Evolutionary conservation across 2,329 filamentous ascomycete species (phyloP).

Genomic region (Waltergamsia citrina): DNA sequence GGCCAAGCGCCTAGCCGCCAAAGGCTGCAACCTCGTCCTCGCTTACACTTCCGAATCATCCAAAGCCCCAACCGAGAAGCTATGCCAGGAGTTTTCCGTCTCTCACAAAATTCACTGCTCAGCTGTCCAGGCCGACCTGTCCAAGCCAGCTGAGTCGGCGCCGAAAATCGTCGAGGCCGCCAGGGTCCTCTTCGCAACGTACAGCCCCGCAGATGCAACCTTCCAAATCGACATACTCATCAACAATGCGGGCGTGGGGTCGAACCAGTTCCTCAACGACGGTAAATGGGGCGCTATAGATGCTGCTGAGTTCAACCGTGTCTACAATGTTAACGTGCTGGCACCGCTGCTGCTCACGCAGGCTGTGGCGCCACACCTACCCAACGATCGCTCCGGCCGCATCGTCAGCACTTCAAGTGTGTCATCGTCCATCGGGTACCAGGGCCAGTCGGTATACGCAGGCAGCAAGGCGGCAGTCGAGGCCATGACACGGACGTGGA

Average conservation of each 20-base stretch:
- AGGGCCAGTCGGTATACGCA: conserved; percentile 46
- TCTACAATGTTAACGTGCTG: conserved; percentile 74
- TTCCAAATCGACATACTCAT: conserved; percentile 65
- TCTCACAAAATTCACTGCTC: conserved; percentile 23
- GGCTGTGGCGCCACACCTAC: conserved; percentile 58
- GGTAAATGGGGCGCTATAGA: conserved; percentile 40
- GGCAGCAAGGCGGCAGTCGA: conserved; percentile 49
- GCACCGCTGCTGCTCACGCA: conserved; percentile 73
- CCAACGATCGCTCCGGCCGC: conserved; percentile 54
- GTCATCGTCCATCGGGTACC: conserved; percentile 41
- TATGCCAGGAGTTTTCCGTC: conserved; percentile 31
- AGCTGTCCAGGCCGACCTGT: conserved; percentile 18
- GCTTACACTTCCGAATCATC: conserved; percentile 52
- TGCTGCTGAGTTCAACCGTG: conserved; percentile 55
- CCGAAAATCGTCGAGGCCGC: conserved; percentile 17
- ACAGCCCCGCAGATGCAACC: conserved; percentile 2
- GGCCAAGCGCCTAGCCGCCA: conserved; percentile 46
- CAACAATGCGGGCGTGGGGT: conserved; percentile 72
- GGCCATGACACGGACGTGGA: conserved; percentile 50
- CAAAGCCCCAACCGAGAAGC: conserved; percentile 30
- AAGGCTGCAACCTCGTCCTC: conserved; percentile 49
- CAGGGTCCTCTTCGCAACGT: conserved; percentile 2
- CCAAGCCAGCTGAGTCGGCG: conserved; percentile 12
- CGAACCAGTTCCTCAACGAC: conserved; percentile 56
- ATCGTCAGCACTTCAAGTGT: conserved; percentile 48